Conservation (phyloP, 1,139 yeast species). For the Sugiyamaella japonica region DNA sequence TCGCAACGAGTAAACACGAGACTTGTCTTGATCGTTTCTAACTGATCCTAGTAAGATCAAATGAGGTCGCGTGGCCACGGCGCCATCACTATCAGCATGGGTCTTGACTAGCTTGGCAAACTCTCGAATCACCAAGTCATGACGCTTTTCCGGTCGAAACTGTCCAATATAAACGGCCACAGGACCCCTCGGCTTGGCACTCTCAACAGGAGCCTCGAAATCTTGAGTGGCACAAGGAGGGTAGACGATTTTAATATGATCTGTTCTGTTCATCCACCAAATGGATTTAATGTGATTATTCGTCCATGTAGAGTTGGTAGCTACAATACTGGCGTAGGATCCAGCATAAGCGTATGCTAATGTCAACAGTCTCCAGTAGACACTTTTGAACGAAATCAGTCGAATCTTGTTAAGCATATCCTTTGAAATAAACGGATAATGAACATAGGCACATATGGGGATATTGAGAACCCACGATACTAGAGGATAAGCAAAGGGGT, state of each 20-base stretch:
- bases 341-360: conserved; percentile 58
- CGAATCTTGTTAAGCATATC: conserved; percentile 62
- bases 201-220: conserved; percentile 37
- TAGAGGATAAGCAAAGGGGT: conserved; percentile 79
- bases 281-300: conserved; percentile 62
- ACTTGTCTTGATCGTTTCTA: conserved; percentile 65
- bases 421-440: conserved; percentile 85
- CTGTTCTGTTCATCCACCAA: conserved; percentile 51
- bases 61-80: conserved; percentile 38
- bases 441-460: conserved; percentile 86
- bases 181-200: conserved; percentile 47
- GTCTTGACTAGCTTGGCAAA: conserved; percentile 52
- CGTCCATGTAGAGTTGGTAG: conserved; percentile 94
- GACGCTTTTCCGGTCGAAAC: conserved; percentile 95
- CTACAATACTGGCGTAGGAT: conserved; percentile 59
- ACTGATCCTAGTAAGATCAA: conserved; percentile 83
- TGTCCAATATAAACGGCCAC: conserved; percentile 81
- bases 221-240: conserved; percentile 85
- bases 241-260: conserved; percentile 55
- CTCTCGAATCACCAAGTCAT: conserved; percentile 62
- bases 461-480: conserved; percentile 56
- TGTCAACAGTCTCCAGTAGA: conserved; percentile 73
- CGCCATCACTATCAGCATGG: conserved; percentile 25
- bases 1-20: conserved; percentile 55
- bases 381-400: conserved; percentile 45